Base-by-base conservation (phyloP, 768 basidiomycete genomes). In the Kwoniella heveanensis region DNA sequence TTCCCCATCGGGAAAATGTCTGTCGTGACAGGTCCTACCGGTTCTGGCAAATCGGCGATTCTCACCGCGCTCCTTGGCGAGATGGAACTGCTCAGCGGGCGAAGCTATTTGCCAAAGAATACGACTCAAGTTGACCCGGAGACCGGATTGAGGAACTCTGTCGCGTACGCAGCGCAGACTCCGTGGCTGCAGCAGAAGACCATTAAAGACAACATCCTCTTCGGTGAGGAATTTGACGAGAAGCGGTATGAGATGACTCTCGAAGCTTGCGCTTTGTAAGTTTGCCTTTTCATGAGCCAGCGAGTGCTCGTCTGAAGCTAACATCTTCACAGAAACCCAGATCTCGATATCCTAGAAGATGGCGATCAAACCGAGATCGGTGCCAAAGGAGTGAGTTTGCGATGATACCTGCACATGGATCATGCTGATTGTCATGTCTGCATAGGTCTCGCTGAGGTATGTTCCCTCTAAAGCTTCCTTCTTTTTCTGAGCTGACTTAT, bases 11-110 rank as follows among this genome's bases (percentile, higher is more conserved):
- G 88, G 10, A 76, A 86, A 76, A 80, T 93, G 19, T 86, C 88
- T 0, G 80, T 92, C 7, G 82, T 92, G 57, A 88, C 88, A 22
- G 82, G 82, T 0, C 89, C 90, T 0, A 91, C 90, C 5, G 91
- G 90, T 4, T 86, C 86, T 46, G 91, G 91, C 0, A 93, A 93
- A 81, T 90, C 88, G 0, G 90, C 90, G 0, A 78, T 91, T 1
- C 82, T 92, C 57, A 87, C 87, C 68, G 78, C 77, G 5, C 66
- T 79, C 2, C 66, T 77, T 6, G 76, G 75, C 37, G 78, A 79
- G 57, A 79, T 78, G 79, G 74, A 76, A 36, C 65, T 77, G 69
- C 83, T 74, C 13, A 56, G 83, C 13, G 85, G 85, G 0, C 80
- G 82, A 15, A 83, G 90, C 53, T 83, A 87, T 67, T 85, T 90